Conservation (phyloP, 2,329 filamentous ascomycete species). For the Xylariaceae sp. region DNA sequence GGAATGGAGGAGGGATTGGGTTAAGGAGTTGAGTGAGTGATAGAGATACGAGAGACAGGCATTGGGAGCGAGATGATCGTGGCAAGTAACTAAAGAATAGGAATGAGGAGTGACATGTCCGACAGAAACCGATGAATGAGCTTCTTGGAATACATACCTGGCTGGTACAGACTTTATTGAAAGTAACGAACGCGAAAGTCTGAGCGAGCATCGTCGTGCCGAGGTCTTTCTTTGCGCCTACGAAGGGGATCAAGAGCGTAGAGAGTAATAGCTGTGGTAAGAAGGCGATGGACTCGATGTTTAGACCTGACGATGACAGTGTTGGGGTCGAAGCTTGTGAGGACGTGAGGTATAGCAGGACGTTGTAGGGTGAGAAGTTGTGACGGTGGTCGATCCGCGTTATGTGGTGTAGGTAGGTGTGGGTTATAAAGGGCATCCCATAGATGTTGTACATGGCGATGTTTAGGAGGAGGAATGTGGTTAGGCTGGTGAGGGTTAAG, state of each 20-base stretch:
- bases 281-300: conserved; percentile 80
- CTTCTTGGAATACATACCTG: conserved; percentile 61
- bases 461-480: conserved; percentile 74
- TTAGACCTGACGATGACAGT: conserved; percentile 23
- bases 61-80: background rate
- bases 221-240: conserved; percentile 77
- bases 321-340: conserved; percentile 39
- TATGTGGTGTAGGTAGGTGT: conserved; percentile 92
- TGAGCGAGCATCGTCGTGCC: conserved; percentile 86
- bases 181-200: conserved; percentile 94
- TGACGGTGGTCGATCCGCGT: conserved; percentile 93
- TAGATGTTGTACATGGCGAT: conserved; percentile 77
- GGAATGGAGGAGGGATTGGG: background rate
- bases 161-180: conserved; percentile 98
- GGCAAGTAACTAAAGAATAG: background rate
- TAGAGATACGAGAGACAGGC: background rate
- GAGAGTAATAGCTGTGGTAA: conserved; percentile 82
- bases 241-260: conserved; percentile 70
- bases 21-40: background rate
- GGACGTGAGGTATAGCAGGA: conserved; percentile 82
- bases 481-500: conserved; percentile 63
- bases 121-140: background rate
- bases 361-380: conserved; percentile 97
- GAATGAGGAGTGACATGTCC: background rate
- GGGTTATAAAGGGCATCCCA: conserved; percentile 74